phyloP scores from a whole-genome alignment of 805 yeast species.

The Metschnikowia aberdeeniae region DNA sequence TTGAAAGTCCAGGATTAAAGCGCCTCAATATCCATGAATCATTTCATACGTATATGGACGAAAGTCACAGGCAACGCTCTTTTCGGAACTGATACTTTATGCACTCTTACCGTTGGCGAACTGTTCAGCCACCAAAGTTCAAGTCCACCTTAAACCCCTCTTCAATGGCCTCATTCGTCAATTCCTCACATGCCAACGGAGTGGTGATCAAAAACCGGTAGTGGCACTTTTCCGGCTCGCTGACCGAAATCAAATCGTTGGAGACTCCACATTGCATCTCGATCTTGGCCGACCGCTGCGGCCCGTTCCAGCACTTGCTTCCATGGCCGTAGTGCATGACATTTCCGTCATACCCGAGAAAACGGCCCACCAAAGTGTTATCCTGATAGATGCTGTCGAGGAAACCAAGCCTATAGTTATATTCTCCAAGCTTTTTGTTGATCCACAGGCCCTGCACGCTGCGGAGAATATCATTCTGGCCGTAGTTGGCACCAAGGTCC shows the following conservation, averaged over 20 bases:
- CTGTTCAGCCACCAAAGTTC: not conserved
- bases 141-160: conserved; percentile 13
- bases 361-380: conserved; percentile 20
- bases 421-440: conserved; percentile 56
- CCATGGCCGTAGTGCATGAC: conserved; percentile 54
- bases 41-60: too few species aligned
- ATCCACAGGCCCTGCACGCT: conserved; percentile 51
- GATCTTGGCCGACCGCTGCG: conserved; percentile 66
- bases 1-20: too few species aligned
- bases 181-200: conserved; percentile 42
- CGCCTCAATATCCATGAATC: too few species aligned
- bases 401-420: conserved; percentile 61
- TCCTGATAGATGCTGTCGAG: conserved; percentile 54
- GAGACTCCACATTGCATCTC: conserved; percentile 63
- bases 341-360: conserved; percentile 24
- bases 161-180: conserved; percentile 13
- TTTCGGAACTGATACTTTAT: too few species aligned
- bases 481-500: conserved; percentile 38
- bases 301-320: conserved; percentile 92
- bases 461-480: conserved; percentile 62
- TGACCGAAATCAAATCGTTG: conserved; percentile 55
- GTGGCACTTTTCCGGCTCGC: conserved; percentile 87
- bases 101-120: too few species aligned
- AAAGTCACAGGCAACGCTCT: too few species aligned
- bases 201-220: conserved; percentile 52